Conservation (phyloP, 139 green algal genomes). For the Klebsormidium nitens region DNA sequence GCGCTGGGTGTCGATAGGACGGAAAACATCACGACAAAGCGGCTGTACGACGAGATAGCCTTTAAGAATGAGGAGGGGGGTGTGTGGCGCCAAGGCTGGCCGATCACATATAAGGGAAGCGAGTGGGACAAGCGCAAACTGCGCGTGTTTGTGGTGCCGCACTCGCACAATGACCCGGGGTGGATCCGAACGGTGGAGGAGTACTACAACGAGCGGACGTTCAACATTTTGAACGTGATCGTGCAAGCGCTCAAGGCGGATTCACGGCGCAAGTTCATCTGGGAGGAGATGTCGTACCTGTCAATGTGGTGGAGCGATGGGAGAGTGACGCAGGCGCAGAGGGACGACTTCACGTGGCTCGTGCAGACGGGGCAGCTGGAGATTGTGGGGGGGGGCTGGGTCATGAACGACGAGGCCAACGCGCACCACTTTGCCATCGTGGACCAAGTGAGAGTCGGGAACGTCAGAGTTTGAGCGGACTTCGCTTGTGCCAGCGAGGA, state of each 20-base stretch:
- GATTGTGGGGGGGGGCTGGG: slow-evolving; percentile 34
- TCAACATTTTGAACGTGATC: slow-evolving; percentile 26
- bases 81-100: background rate
- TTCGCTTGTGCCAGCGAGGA: too few species aligned
- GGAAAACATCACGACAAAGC: too few species aligned
- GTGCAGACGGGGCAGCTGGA: slow-evolving; percentile 19
- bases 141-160: slow-evolving; percentile 34
- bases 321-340: slow-evolving; percentile 2
- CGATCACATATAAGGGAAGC: slow-evolving; percentile 1
- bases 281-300: slow-evolving; percentile 34
- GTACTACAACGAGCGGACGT: slow-evolving; percentile 27
- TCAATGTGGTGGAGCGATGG: slow-evolving; percentile 23
- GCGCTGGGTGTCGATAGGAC: too few species aligned
- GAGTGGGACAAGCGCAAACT: slow-evolving; percentile 28
- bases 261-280: slow-evolving; percentile 27
- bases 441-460: slow-evolving; percentile 29
- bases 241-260: slow-evolving; percentile 22
- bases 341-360: slow-evolving; percentile 12
- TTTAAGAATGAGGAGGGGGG: background rate
- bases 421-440: slow-evolving; percentile 30
- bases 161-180: slow-evolving; percentile 37
- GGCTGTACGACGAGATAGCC: too few species aligned
- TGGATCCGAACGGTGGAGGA: slow-evolving; percentile 27
- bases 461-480: too few species aligned
- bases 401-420: slow-evolving; percentile 42